Evolutionary conservation across 2,329 filamentous ascomycete species (phyloP).

Genomic region (Colletotrichum nymphaeae): DNA sequence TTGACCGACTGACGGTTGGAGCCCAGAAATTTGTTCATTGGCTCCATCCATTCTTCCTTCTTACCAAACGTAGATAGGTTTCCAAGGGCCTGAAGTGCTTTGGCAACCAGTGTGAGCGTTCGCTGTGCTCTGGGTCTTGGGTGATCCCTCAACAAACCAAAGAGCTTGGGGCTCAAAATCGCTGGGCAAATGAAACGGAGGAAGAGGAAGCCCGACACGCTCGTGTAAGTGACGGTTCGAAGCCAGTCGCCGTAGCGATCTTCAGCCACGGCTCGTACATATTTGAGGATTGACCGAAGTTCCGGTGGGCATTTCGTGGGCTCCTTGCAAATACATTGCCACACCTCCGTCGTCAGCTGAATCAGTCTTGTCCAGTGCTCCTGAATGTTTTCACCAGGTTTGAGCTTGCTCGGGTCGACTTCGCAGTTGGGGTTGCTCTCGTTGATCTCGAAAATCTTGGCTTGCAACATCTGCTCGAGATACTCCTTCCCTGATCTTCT

Average conservation of each 20-base stretch:
- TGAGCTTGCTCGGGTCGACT: constrained; percentile 87
- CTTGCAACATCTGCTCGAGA: constrained; percentile 85
- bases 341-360: constrained; percentile 82
- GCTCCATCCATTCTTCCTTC: constrained; percentile 99
- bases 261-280: constrained; percentile 91
- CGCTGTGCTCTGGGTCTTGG: constrained; percentile 85
- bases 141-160: constrained; percentile 85
- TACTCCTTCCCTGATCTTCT: constrained; percentile 93
- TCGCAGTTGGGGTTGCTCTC: constrained; percentile 92
- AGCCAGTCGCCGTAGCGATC: constrained; percentile 95
- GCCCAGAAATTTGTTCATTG: constrained; percentile 90
- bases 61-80: constrained; percentile 93
- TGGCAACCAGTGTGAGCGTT: constrained; percentile 91
- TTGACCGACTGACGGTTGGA: constrained; percentile 84
- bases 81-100: constrained; percentile 89
- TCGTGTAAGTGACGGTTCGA: constrained; percentile 90
- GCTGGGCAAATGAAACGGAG: constrained; percentile 95
- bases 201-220: constrained; percentile 94
- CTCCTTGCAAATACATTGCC: constrained; percentile 85
- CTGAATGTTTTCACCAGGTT: constrained; percentile 75
- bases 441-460: constrained; percentile 90
- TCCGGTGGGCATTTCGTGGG: constrained; percentile 82
- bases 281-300: constrained; percentile 86
- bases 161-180: constrained; percentile 95
- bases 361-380: constrained; percentile 86